Evolutionary conservation across 768 basidiomycete genomes (phyloP), one percentile per base, ranked within the genome.

Genomic region (Leccinum longicurvipes): DNA sequence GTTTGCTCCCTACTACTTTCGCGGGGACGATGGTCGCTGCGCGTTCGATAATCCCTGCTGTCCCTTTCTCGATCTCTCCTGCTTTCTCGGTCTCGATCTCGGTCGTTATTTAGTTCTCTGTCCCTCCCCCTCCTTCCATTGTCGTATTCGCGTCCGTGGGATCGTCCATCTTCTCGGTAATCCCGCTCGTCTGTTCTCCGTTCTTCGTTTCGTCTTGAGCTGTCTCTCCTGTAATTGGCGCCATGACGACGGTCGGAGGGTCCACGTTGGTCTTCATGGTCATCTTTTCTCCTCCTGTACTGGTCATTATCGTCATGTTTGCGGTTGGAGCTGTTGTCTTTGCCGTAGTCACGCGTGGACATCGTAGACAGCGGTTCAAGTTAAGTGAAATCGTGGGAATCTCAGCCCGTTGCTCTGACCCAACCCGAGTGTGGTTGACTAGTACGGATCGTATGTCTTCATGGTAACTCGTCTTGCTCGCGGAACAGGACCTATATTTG

Each of bases 31-130:
- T 61, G 58, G 32, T 72, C 72, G 54, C 64, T 65, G 19, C 67
- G 71, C 44, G 63, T 58, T 31, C 74, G 71, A 50, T 70, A 55
- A 58, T 81, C 79, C 28, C 76, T 69, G 45, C 76, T 69, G 44
- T 82, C 78, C 34, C 72, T 66, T 63, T 63, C 60, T 41, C 55
- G 61, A 54, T 54, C 49, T 49, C 55, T 55, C 47, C 60, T 46
- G 28, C 60, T 53, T 56, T 57, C 62, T 21, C 51, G 61, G 45
- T 60, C 28, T 25, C 56, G 59, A 19, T 49, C 49, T 27, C 44
- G 61, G 45, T 62, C 57, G 6, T 25, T 29, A 10, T 52, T 60
- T 41, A 6, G 42, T 47, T 62, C 55, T 48, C 59, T 60, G 39
- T 55, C 48, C 17, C 52, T 57, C 54, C 50, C 55, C 55, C 61